These are phyloP conservation scores for Chrysoporthe austroafricana DNA, from an alignment of 2,329 filamentous ascomycete genomes.

Conservation along the genomic window DNA sequence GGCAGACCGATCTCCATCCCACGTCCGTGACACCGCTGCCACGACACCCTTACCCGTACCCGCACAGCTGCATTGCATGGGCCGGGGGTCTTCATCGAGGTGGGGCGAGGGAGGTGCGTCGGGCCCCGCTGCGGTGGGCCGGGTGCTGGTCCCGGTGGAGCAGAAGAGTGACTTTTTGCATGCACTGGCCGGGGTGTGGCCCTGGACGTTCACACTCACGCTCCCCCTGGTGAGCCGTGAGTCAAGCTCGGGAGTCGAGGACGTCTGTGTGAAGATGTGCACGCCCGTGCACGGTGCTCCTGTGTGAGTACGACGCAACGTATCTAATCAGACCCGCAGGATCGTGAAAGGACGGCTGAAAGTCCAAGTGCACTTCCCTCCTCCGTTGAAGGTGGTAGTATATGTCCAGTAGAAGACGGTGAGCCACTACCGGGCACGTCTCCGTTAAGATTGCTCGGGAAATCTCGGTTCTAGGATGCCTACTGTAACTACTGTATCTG, in stretches of 20 bases:
- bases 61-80: background rate
- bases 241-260: background rate
- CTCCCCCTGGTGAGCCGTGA: conserved; percentile 2
- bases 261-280: background rate
- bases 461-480: background rate
- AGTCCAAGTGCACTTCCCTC: background rate
- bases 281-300: conserved; percentile 2
- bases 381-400: background rate
- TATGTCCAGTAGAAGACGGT: background rate
- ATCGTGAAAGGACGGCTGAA: background rate
- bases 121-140: background rate
- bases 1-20: conserved; percentile 10
- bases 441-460: background rate
- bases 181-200: conserved; percentile 2
- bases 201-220: background rate
- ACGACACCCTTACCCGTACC: conserved; percentile 12
- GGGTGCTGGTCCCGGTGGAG: background rate
- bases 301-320: background rate
- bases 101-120: background rate
- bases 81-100: background rate
- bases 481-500: background rate
- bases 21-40: conserved; percentile 23
- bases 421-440: background rate
- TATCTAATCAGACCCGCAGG: background rate
- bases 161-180: background rate